phyloP scores from a whole-genome alignment of 208 protist species.

The Crithidia brevicula region DNA sequence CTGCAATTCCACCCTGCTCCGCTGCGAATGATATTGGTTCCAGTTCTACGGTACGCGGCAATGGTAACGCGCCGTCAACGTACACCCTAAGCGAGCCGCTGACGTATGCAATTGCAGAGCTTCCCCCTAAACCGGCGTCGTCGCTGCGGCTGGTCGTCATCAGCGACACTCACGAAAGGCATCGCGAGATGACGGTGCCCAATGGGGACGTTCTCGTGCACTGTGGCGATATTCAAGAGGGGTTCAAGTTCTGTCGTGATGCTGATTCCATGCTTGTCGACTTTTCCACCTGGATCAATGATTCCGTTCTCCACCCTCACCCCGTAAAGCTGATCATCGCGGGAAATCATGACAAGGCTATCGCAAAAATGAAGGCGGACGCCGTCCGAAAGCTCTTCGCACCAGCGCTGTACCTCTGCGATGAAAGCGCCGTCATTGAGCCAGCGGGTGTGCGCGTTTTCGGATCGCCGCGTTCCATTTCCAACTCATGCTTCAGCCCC shows the following conservation, averaged over 20 bases:
- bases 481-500: conserved; percentile 57
- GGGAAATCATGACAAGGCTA: conserved; percentile 81
- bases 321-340: conserved; percentile 84
- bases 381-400: conserved; percentile 38
- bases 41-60: not conserved
- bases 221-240: conserved; percentile 66
- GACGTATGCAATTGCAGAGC: conserved; percentile 9
- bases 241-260: conserved; percentile 31
- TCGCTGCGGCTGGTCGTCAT: conserved; percentile 64
- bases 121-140: conserved; percentile 33
- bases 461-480: conserved; percentile 59
- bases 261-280: conserved; percentile 33
- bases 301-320: conserved; percentile 58
- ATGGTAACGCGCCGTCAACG: not conserved
- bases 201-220: conserved; percentile 73
- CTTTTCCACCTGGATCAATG: conserved; percentile 73
- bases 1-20: not conserved
- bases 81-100: conserved; percentile 30
- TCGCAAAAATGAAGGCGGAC: conserved; percentile 32
- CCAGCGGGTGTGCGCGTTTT: conserved; percentile 57
- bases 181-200: conserved; percentile 54
- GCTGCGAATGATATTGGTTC: not conserved
- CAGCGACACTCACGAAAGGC: conserved; percentile 76
- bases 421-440: conserved; percentile 54
- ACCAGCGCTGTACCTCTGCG: conserved; percentile 59